Conservation (phyloP, 371 early-diverging fungal species). For the Mucor velutinosus region DNA sequence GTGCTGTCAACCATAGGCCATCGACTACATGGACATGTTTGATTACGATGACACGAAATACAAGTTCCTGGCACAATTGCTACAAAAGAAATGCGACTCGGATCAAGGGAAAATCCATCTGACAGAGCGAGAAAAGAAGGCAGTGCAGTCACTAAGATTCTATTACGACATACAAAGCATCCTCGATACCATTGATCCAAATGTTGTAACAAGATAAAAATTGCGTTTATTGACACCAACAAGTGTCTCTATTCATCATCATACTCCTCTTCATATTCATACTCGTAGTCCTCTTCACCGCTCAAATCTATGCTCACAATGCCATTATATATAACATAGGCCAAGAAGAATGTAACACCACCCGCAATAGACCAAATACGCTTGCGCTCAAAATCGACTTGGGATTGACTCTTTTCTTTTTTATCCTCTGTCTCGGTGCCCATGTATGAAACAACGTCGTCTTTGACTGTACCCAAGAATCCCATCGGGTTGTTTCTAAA, state of each 20-base stretch:
- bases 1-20: constrained; percentile 8
- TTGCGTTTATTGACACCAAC: background rate
- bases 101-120: constrained; percentile 1
- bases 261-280: constrained; percentile 25
- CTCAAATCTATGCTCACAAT: constrained; percentile 53
- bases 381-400: constrained; percentile 64
- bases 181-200: constrained; percentile 4
- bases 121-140: constrained; percentile 20
- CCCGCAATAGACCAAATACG: constrained; percentile 63
- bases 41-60: constrained; percentile 37
- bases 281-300: constrained; percentile 33
- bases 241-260: constrained; percentile 10
- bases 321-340: constrained; percentile 60
- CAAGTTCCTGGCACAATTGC: constrained; percentile 20
- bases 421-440: constrained; percentile 22
- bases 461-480: constrained; percentile 49
- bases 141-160: constrained; percentile 30
- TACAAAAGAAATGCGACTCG: constrained; percentile 1
- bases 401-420: constrained; percentile 52
- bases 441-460: constrained; percentile 40
- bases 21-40: constrained; percentile 18
- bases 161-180: constrained; percentile 29
- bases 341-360: constrained; percentile 56
- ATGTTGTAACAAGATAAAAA: background rate
- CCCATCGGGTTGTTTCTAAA: constrained; percentile 46